Base-by-base conservation (phyloP, 2,329 filamentous ascomycete species). In the Colletotrichum camelliae region DNA sequence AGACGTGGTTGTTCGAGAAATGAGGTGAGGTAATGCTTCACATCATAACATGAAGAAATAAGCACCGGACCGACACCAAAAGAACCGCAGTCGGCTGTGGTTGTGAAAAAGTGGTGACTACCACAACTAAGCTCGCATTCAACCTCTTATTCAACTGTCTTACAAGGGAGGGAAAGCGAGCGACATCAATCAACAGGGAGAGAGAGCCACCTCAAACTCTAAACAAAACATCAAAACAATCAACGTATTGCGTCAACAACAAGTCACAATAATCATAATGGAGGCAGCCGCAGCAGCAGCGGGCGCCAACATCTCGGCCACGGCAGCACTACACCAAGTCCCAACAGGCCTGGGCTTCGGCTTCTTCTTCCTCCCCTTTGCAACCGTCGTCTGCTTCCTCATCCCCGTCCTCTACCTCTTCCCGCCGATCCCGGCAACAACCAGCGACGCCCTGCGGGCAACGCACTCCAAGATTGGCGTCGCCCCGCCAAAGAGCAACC, bases 391-490 rank as follows among this genome's bases (percentile, higher is more conserved):
- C 71, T 88, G 88, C 77, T 91, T 92, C 80, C 77, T 89, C 77
- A 78, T 91, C 64, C 90, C 90, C 37, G 82, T 91, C 72, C 84
- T 91, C 72, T 83, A 90, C 76, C 84, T 91, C 73, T 89, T 91
- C 77, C 90, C 90, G 13, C 90, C 90, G 1, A 83, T 91, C 21
- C 86, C 88, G 12, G 87, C 90, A 7, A 87, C 88, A 71, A 85
- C 85, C 77, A 88, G 87, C 80, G 90, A 92, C 79, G 89, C 88
- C 37, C 84, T 92, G 66, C 81, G 86, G 16, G 88, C 91, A 80
- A 92, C 90, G 33, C 90, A 92, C 82, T 84, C 83, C 52, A 87
- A 83, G 75, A 79, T 90, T 76, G 89, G 89, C 76, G 73, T 89
- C 35, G 78, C 82, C 21, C 79, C 81, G 24, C 77, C 81, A 29